Conservation (phyloP, 768 basidiomycete species). For the Amanita pallidorosea region DNA sequence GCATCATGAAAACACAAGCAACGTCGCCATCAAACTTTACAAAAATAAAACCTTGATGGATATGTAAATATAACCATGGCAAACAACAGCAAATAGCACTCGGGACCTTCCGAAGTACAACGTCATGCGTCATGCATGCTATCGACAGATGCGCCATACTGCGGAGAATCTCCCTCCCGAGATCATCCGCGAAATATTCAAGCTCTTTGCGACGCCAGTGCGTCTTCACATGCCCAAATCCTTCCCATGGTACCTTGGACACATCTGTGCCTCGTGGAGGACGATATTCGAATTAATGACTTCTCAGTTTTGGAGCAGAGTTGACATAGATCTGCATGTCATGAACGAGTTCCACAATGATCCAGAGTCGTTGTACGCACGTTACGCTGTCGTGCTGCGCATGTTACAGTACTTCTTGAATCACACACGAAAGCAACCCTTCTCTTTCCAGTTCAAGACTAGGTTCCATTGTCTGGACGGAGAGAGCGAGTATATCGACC, state of each 20-base stretch:
- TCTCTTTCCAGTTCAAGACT: not conserved
- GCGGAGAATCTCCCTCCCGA: not conserved
- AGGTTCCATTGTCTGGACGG: not conserved
- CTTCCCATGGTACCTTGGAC: constrained; percentile 5
- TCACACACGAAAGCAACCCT: not conserved
- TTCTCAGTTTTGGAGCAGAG: not conserved
- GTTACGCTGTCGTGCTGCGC: not conserved
- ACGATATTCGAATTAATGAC: not conserved
- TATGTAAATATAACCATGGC: too few species aligned
- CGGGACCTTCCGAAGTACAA: too few species aligned
- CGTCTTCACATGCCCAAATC: not conserved
- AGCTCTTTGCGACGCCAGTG: not conserved
- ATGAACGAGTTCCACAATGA: not conserved
- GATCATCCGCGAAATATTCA: constrained; percentile 1
- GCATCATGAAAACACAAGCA: too few species aligned
- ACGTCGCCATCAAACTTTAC: too few species aligned
- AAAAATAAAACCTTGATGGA: too few species aligned
- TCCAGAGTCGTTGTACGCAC: not conserved
- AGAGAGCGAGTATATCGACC: not conserved
- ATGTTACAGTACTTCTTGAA: not conserved
- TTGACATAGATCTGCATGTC: not conserved
- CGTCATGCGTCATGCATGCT: too few species aligned
- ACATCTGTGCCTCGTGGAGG: constrained; percentile 4
- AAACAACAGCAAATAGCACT: too few species aligned
- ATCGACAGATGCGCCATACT: not conserved